Percentiles rank a stretch among this genome's conserved stretches.
These are phyloP conservation scores for Aspergillus hortae DNA, from an alignment of 2,329 filamentous ascomycete species.

Conservation along the genomic window DNA sequence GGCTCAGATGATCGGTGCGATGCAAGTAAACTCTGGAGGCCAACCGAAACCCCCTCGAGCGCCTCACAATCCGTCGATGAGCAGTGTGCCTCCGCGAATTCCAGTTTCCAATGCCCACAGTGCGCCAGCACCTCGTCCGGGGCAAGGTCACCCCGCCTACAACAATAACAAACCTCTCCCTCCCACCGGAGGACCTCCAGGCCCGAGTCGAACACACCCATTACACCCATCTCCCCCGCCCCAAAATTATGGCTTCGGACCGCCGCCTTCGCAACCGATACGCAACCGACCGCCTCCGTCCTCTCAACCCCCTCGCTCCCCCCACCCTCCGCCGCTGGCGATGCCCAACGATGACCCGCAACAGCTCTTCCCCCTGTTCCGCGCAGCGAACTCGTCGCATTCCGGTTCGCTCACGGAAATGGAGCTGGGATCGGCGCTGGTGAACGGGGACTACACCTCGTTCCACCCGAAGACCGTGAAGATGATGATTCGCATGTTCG, in stretches of 20 bases:
- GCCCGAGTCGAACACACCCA: constrained; percentile 31
- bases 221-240: constrained; percentile 42
- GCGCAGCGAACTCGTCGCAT: constrained; percentile 76
- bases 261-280: constrained; percentile 50
- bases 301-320: constrained; percentile 64
- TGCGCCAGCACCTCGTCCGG: constrained; percentile 13
- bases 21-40: constrained; percentile 28
- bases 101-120: constrained; percentile 23
- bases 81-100: constrained; percentile 23
- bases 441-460: constrained; percentile 92
- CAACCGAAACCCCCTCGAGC: constrained; percentile 27
- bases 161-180: constrained; percentile 11
- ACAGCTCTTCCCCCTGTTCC: constrained; percentile 77
- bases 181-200: constrained; percentile 10
- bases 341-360: constrained; percentile 50
- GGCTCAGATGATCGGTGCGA: constrained; percentile 42
- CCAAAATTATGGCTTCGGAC: constrained; percentile 49
- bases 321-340: constrained; percentile 52
- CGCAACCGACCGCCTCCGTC: constrained; percentile 54
- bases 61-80: constrained; percentile 19
- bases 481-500: constrained; percentile 99
- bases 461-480: constrained; percentile 92
- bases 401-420: constrained; percentile 79
- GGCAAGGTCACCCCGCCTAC: constrained; percentile 13
- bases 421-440: constrained; percentile 83